Conservation (phyloP, 1,284 basidiomycete species). For the Pascua sp. region DNA sequence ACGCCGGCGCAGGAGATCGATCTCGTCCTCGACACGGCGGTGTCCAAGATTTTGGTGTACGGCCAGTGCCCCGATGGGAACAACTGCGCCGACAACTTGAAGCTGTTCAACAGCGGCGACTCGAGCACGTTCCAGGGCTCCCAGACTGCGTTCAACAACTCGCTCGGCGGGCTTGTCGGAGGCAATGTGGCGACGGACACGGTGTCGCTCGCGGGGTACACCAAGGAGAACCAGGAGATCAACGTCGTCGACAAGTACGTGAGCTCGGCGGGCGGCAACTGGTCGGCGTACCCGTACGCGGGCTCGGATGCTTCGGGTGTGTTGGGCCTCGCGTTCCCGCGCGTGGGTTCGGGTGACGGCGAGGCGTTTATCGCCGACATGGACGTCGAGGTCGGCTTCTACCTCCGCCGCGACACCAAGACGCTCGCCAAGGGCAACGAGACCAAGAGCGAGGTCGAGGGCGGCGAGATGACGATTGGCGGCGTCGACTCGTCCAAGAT, state of each 20-base stretch:
- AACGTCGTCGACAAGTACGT: too few species aligned
- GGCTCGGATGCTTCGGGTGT: too few species aligned
- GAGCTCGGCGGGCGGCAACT: too few species aligned
- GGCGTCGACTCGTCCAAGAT: slow-evolving; percentile 59
- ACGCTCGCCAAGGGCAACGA: slow-evolving; percentile 40
- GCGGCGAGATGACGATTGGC: slow-evolving; percentile 1
- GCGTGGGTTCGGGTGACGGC: too few species aligned
- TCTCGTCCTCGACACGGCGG: slow-evolving; percentile 54
- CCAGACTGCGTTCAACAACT: too few species aligned
- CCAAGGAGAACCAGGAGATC: too few species aligned
- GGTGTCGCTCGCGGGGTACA: too few species aligned
- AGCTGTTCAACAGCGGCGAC: slow-evolving; percentile 48
- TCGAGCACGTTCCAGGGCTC: slow-evolving; percentile 53
- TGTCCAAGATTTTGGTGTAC: slow-evolving; percentile 8
- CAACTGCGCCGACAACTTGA: neutral
- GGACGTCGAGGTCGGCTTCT: neutral
- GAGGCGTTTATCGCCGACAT: slow-evolving; percentile 46
- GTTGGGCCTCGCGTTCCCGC: too few species aligned
- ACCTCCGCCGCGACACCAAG: neutral
- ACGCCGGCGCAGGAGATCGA: slow-evolving; percentile 52
- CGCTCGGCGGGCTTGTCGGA: too few species aligned
- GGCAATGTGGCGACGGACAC: too few species aligned
- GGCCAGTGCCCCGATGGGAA: neutral
- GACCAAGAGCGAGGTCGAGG: neutral
- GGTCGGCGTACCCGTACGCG: too few species aligned